These are phyloP conservation scores for Kondoa subrosea DNA, from an alignment of 768 basidiomycete species.

Conservation along the genomic window DNA sequence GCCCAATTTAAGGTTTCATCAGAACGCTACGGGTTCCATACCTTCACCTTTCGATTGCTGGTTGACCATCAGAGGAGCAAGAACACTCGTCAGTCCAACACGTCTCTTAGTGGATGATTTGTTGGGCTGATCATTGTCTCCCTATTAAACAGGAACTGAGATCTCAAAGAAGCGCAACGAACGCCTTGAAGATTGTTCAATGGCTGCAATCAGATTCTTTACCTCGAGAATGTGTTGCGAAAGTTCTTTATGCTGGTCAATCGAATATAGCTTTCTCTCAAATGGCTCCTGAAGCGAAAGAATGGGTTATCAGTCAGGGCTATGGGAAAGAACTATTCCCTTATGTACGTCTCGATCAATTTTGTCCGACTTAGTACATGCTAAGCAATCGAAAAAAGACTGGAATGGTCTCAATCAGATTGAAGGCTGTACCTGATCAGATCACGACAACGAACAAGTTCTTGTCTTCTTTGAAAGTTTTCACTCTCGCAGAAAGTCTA, in stretches of 20 bases:
- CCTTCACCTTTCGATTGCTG: slow-evolving; percentile 66
- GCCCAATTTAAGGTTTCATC: slow-evolving; percentile 7
- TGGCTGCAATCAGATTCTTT: slow-evolving; percentile 37
- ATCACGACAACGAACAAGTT: slow-evolving; percentile 34
- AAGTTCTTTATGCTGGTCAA: slow-evolving; percentile 57
- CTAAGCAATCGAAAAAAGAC: slow-evolving; percentile 14
- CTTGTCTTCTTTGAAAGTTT: slow-evolving; percentile 47
- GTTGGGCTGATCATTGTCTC: too few species aligned
- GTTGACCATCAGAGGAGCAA: slow-evolving; percentile 75
- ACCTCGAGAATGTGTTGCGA: slow-evolving; percentile 43
- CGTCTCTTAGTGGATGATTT: too few species aligned
- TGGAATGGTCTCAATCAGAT: slow-evolving; percentile 7
- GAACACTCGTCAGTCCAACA: too few species aligned
- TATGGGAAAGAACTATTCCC: slow-evolving; percentile 47
- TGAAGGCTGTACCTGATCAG: not conserved
- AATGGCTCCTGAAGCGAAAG: slow-evolving; percentile 26
- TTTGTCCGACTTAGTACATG: slow-evolving; percentile 31
- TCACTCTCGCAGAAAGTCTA: slow-evolving; percentile 68
- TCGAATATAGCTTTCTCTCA: slow-evolving; percentile 29
- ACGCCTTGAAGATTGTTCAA: slow-evolving; percentile 58
- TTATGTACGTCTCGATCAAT: slow-evolving; percentile 68
- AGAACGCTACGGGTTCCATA: slow-evolving; percentile 28
- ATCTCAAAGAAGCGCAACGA: slow-evolving; percentile 69
- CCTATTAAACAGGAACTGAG: too few species aligned
- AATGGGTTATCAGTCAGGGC: slow-evolving; percentile 25